Percentiles rank a stretch among this genome's conserved stretches.
These are phyloP conservation scores for Lentinus tigrinus DNA, from an alignment of 768 basidiomycete species.

Conservation along the genomic window DNA sequence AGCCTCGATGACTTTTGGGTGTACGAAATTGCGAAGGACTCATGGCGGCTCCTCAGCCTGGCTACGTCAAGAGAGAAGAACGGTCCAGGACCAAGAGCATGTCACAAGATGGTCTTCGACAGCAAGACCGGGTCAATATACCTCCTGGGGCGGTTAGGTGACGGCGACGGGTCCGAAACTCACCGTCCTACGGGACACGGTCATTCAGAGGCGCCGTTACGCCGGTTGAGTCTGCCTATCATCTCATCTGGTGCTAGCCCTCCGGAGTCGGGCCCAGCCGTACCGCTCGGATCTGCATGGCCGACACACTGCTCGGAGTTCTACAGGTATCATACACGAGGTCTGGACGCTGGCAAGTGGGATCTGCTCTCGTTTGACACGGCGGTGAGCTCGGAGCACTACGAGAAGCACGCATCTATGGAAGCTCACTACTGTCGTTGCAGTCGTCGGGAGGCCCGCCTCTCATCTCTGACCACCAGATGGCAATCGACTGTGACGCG, in stretches of 20 bases:
- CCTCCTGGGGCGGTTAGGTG: conserved; percentile 66
- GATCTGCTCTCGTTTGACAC: conserved; percentile 68
- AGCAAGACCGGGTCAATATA: conserved; percentile 68
- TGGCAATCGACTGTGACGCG: conserved; percentile 69
- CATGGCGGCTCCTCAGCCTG: conserved; percentile 61
- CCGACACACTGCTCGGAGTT: conserved; percentile 62
- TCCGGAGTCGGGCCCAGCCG: neutral
- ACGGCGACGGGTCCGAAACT: conserved; percentile 39
- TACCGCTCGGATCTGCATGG: neutral
- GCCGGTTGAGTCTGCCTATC: neutral
- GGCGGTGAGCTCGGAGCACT: conserved; percentile 41
- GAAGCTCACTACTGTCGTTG: neutral
- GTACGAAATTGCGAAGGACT: conserved; percentile 56
- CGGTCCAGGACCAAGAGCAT: conserved; percentile 70
- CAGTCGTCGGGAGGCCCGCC: conserved; percentile 70
- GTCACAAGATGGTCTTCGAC: conserved; percentile 84
- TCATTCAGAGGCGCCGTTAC: neutral
- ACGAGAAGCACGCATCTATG: neutral
- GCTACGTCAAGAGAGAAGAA: conserved; percentile 55
- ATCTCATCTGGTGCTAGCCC: neutral
- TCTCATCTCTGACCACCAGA: conserved; percentile 77
- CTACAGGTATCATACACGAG: conserved; percentile 70
- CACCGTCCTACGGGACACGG: neutral
- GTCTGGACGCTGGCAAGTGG: conserved; percentile 66
- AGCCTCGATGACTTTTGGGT: conserved; percentile 80